Evolutionary conservation across 129 eudicot genomes (phyloP), one percentile per base, ranked within the genome.

Genomic region (Daucus carota): DNA sequence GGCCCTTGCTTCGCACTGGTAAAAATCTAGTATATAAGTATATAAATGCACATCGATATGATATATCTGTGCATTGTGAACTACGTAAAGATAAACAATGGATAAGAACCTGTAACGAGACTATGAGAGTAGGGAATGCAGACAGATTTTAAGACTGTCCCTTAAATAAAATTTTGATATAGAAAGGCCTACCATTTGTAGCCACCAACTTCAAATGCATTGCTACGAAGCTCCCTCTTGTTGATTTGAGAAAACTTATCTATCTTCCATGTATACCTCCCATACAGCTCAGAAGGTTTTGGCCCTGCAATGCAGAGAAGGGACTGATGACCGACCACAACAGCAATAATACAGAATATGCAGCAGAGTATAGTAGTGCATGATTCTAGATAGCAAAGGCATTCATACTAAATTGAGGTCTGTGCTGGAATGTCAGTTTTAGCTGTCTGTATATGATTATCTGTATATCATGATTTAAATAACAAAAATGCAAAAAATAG

Each of bases 181-280:
- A 26, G 43, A n/a, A 70, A 40, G 16, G 38, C 54, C 36, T 85
- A 94, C 98, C 98, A 94, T 88, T 86, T 91, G 89, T 94, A 87
- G 83, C 97, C 97, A 29, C 97, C 97, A 82, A 88, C 93, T 75
- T 86, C 98, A 87, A 94, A 94, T 3, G 86, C 88, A 80, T 86
- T 82, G 79, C 98, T 91, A 32, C 96, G 93, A 76, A 91, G 97
- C 76, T 94, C 98, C 89, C 96, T 86, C 88, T 94, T 94, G 83
- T 86, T 94, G 74, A 91, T 91, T 82, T 89, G 92, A 31, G 98
- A 94, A 70, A 94, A 94, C 33, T 89, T 89, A 52, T 94, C 93
- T 29, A 94, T 91, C 90, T 87, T 91, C 98, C 97, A 91, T 70
- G 97, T 94, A 77, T 89, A 79, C 82, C 88, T 91, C 62, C 97